A percentile compares a stretch with the other conserved stretches of the same genome.
phyloP scores from a whole-genome alignment of 2,329 filamentous ascomycete genomes.

The Leptoxyphium fumago region DNA sequence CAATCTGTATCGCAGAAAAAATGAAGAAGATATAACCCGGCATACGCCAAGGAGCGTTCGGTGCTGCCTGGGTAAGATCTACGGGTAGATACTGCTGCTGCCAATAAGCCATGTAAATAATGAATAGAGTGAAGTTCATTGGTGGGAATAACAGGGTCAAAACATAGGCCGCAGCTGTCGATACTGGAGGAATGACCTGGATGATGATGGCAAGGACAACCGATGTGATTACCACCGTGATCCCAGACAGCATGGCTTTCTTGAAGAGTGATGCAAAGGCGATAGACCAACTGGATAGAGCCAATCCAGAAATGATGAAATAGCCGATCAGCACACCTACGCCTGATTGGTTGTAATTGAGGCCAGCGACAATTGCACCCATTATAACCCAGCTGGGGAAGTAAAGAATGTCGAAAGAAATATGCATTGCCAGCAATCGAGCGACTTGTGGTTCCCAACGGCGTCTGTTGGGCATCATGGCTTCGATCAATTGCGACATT shows the following conservation, averaged over 20 bases:
- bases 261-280: constrained; percentile 68
- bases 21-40: constrained; percentile 63
- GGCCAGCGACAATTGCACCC: constrained; percentile 48
- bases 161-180: constrained; percentile 44
- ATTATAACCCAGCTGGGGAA: constrained; percentile 67
- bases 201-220: constrained; percentile 62
- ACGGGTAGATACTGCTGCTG: constrained; percentile 45
- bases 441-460: constrained; percentile 62
- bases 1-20: constrained; percentile 59
- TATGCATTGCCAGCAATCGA: constrained; percentile 59
- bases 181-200: constrained; percentile 49
- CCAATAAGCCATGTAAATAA: constrained; percentile 55
- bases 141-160: constrained; percentile 65
- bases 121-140: constrained; percentile 71
- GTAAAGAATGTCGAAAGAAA: constrained; percentile 66
- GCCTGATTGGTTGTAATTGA: constrained; percentile 36
- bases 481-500: constrained; percentile 74
- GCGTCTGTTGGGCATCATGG: constrained; percentile 65
- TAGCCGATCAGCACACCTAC: neutral
- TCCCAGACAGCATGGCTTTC: constrained; percentile 69
- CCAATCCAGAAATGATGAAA: constrained; percentile 47
- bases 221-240: constrained; percentile 52
- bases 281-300: constrained; percentile 61
- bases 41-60: constrained; percentile 39
- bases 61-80: constrained; percentile 45